A percentile compares a stretch with the other conserved stretches of the same genome.
phyloP scores from a whole-genome alignment of 441 rosid species.

The Corymbia calophylla region DNA sequence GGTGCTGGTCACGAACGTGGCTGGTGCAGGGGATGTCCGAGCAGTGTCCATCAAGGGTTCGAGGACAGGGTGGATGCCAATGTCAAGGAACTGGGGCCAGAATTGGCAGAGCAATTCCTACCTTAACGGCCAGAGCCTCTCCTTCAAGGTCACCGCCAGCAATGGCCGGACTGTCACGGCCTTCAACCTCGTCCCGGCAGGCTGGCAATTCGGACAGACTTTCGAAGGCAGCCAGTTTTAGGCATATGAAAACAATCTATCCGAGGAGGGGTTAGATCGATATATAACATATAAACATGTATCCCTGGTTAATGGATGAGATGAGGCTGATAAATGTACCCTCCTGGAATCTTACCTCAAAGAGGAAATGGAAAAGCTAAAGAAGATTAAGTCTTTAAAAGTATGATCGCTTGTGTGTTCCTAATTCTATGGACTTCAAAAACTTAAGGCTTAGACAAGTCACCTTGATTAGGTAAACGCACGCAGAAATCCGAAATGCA shows the following conservation, averaged over 20 bases:
- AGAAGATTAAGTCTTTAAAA: neutral
- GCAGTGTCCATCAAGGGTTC: slow-evolving; percentile 22
- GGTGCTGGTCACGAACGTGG: slow-evolving; percentile 28
- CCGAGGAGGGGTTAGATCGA: neutral
- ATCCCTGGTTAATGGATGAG: neutral
- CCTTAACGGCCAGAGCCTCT: slow-evolving; percentile 27
- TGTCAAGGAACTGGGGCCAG: slow-evolving; percentile 39
- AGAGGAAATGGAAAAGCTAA: neutral
- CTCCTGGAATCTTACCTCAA: neutral
- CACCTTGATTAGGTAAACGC: neutral
- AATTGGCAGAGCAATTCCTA: slow-evolving; percentile 33
- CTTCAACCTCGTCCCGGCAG: slow-evolving; percentile 12
- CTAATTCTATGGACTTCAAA: neutral
- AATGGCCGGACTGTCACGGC: slow-evolving; percentile 8
- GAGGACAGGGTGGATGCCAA: slow-evolving; percentile 14
- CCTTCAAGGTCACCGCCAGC: slow-evolving; percentile 18
- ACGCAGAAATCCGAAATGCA: neutral
- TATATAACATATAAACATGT: neutral
- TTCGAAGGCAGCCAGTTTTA: slow-evolving; percentile 20
- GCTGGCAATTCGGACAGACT: slow-evolving; percentile 31
- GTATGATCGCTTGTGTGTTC: neutral
- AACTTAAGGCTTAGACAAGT: neutral
- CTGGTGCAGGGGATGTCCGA: slow-evolving; percentile 24
- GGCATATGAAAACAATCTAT: neutral
- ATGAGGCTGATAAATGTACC: neutral